Base-by-base conservation (phyloP, 352 stramenopile genomes). In the Thalassiosira delicatula region DNA sequence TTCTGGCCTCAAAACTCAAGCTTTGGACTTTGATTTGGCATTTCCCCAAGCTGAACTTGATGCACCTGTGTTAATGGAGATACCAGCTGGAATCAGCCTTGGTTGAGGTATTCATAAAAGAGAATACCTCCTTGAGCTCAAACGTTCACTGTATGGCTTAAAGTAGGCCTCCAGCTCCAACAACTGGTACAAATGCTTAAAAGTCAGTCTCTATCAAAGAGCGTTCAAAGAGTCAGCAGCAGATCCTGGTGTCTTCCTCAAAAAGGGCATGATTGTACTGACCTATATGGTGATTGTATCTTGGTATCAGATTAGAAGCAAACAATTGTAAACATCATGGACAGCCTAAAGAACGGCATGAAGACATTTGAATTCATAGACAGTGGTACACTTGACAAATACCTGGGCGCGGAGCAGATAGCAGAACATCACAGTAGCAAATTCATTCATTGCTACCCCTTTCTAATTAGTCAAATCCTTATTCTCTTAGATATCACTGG, bases 41-140 rank as follows among this genome's bases (percentile, higher is more conserved):
- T 60, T 60, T 60, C 51, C 51, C 17, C 51, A 60, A 23, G 51
- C 51, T 60, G 51, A 60, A 17, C 33, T 60, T 7, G 51, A 60
- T 14, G 21, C 33, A 11, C 51, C 51, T 8, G 51, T 60, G 3
- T 60, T 29, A 35, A 60, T 60, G 51, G 51, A 60, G 21, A 8
- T 60, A 60, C 51, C 51, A 32, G 14, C 51, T 32, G 21, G 51
- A 8, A 60, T 60, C 8, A 27, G 33, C 5, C 3, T 60, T 23
- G 3, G 11, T n/a, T 21, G 21, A 17, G 8, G 37, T 17, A 49
- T 49, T 17, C 8, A 49, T 17, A 49, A 49, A 49, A 49, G 37
- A 49, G 37, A 8, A 49, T 49, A 49, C 37, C 8, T 49, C 8
- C 8, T 49, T 49, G 37, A 49, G 37, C 37, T 49, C 37, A 49